A percentile compares a stretch with the other conserved stretches of the same genome.
Conservation (phyloP, 2,329 filamentous ascomycete species). For the Xylariomycetidae sp. region DNA sequence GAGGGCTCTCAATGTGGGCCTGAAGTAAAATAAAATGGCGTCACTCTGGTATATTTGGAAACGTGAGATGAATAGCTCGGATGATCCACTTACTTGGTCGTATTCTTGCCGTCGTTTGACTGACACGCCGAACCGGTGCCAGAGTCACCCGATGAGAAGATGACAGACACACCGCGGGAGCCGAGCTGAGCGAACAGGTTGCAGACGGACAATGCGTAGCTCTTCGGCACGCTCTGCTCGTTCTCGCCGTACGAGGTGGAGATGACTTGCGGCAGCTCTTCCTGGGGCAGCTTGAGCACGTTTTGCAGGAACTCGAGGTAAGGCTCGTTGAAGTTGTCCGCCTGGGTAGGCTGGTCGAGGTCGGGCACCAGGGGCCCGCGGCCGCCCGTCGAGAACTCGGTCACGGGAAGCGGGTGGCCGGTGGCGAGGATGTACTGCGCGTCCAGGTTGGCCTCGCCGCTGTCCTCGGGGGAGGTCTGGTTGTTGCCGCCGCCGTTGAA, state of each 20-base stretch:
- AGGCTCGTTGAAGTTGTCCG: conserved; percentile 57
- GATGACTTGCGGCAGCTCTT: conserved; percentile 54
- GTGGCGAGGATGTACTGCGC: conserved; percentile 14
- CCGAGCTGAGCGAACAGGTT: conserved; percentile 59
- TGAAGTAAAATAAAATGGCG: too few relatives aligned
- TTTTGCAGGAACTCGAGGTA: conserved; percentile 62
- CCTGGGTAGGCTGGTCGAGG: conserved; percentile 12
- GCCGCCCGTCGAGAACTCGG: conserved; percentile 13
- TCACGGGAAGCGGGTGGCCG: conserved; percentile 13
- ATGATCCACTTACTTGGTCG: too few relatives aligned
- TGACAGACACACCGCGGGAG: conserved; percentile 56
- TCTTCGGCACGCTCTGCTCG: conserved; percentile 56
- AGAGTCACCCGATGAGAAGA: conserved; percentile 57
- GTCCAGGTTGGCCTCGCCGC: conserved; percentile 17
- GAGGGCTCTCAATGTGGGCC: too few relatives aligned
- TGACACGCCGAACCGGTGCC: conserved; percentile 50
- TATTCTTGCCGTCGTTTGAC: conserved; percentile 43
- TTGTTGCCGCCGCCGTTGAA: conserved; percentile 13
- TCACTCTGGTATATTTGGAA: too few relatives aligned
- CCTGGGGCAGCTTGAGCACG: conserved; percentile 46
- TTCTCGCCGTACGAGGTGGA: conserved; percentile 65
- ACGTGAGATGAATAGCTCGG: too few relatives aligned
- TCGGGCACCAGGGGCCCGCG: conserved; percentile 13
- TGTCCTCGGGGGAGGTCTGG: conserved; percentile 9
- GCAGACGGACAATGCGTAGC: conserved; percentile 56